Evolutionary conservation across 352 stramenopile species (phyloP), one percentile per base, ranked within the genome.

Genomic region (Pythium pyrilobum): DNA sequence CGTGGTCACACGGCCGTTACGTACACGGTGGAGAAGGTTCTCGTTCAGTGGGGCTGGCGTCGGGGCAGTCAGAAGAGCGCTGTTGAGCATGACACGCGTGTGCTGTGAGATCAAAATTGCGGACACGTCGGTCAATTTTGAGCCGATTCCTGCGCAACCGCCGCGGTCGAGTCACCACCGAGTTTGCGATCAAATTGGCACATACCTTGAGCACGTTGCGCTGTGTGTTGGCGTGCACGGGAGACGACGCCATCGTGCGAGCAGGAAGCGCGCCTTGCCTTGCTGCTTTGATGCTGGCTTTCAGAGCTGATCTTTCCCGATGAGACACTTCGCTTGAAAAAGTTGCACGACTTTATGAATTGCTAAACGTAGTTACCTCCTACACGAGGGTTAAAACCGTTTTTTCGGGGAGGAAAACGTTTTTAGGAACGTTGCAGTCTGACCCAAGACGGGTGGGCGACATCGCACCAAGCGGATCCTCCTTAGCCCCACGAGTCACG

Each of bases 21-120:
- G 34, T 47, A 86, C 77, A 53, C 74, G 57, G 46, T 83, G 58
- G 43, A 86, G 66, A 39, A 89, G 52, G 56, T 86, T 84, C 53
- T 85, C 71, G 56, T 75, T 80, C 16, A 84, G 60, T 15, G 71
- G 64, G 6, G 66, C 60, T 18, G 78, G 55, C 23, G 66, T 59
- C 4, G 69, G 71, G 15, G 73, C 51, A 12, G 69, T 61, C 29
- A 78, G 72, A 23, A 85, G 70, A 25, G 63, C 64, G 34, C 58
- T 66, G 64, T 89, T 88, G n/a, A 88, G 49, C 18, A 40, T 62
- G 39, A 88, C 76, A 20, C 67, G 62, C 1, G 72, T 79, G 56
- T 80, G 68, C 74, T 87, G 59, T 7, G 11, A 36, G n/a, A 52
- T 45, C 31, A 34, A 15, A 28, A 53, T 10, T n/a, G n/a, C 16